These are phyloP conservation scores for Oenanthe javanica DNA, from an alignment of 140 eudicot genomes.

Conservation along the genomic window DNA sequence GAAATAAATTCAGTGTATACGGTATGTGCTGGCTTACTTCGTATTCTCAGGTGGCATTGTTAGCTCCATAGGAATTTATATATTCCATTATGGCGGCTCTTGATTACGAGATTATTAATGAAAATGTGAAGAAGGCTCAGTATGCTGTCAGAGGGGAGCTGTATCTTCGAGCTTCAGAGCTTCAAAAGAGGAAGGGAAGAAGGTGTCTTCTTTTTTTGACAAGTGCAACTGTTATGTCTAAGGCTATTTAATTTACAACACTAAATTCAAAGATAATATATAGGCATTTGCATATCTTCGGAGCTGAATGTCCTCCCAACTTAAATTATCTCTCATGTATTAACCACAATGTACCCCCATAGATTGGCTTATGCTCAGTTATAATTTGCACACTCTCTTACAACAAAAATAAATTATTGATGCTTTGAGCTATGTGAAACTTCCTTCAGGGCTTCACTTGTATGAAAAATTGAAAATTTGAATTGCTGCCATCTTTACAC, in stretches of 20 bases:
- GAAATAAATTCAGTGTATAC: slow-evolving; percentile 18
- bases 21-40: slow-evolving; percentile 13
- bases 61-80: background rate
- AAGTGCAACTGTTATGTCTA: background rate
- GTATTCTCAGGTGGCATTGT: slow-evolving; percentile 17
- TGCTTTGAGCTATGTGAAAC: background rate
- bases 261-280: background rate
- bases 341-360: background rate
- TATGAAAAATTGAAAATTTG: background rate
- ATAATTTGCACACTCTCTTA: background rate
- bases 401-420: background rate
- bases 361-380: background rate
- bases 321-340: background rate
- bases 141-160: slow-evolving; percentile 99
- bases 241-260: background rate
- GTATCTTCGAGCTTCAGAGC: slow-evolving; percentile 99
- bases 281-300: background rate
- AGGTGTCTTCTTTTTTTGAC: slow-evolving; percentile 34
- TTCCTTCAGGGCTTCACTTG: background rate
- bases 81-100: slow-evolving; percentile 54
- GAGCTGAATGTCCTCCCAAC: background rate
- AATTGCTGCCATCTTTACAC: background rate
- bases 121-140: slow-evolving; percentile 95
- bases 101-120: slow-evolving; percentile 77
- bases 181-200: slow-evolving; percentile 91